A percentile compares a stretch with the other conserved stretches of the same genome.
phyloP scores from a whole-genome alignment of 768 basidiomycete genomes.

The Boletellus ananiceps region DNA sequence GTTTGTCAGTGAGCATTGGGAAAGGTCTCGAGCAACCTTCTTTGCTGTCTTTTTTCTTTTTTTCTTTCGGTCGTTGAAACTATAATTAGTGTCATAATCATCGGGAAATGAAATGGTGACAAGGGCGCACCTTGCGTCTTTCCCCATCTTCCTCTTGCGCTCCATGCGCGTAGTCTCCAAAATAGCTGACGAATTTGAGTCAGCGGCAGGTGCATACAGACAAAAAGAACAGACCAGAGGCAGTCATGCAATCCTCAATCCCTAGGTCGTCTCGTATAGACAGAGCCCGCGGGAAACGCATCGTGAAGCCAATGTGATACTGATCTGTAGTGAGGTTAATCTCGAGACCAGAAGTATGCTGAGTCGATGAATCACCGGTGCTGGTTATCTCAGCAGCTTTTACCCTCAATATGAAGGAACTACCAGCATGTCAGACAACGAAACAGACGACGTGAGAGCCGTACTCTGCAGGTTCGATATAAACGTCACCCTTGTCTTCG shows the following conservation, averaged over 20 bases:
- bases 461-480: constrained; percentile 86
- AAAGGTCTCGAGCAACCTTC: constrained; percentile 18
- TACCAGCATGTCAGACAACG: constrained; percentile 28
- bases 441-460: constrained; percentile 10
- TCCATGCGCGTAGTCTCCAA: constrained; percentile 57
- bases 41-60: constrained; percentile 24
- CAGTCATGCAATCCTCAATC: constrained; percentile 68
- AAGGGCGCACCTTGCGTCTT: constrained; percentile 43
- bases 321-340: constrained; percentile 46
- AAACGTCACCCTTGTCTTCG: constrained; percentile 87
- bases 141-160: constrained; percentile 73
- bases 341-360: neutral
- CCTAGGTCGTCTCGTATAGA: constrained; percentile 74
- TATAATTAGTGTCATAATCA: constrained; percentile 3
- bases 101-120: neutral
- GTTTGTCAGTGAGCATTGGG: neutral
- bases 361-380: constrained; percentile 47
- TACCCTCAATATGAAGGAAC: constrained; percentile 90
- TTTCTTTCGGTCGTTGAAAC: constrained; percentile 33
- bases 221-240: constrained; percentile 44
- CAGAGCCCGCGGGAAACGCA: constrained; percentile 91
- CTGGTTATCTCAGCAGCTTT: constrained; percentile 90
- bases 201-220: neutral
- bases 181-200: constrained; percentile 39
- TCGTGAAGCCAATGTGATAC: constrained; percentile 81